Evolutionary conservation across 768 basidiomycete species (phyloP).

Genomic region (Hericium alpestre): DNA sequence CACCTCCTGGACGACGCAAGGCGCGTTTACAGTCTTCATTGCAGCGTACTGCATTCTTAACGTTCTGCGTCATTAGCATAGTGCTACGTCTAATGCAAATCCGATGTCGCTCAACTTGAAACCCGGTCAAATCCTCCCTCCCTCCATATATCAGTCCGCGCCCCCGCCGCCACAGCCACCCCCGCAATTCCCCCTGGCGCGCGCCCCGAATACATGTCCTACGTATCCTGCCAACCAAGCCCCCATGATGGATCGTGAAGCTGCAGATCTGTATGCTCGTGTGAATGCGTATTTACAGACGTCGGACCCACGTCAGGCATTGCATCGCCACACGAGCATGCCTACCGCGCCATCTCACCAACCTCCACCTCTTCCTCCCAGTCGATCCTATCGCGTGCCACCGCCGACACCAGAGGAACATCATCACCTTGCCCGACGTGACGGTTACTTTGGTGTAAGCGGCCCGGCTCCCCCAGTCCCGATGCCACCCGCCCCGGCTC

Average conservation of each 20-base stretch:
- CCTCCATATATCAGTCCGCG: slow-evolving; percentile 10
- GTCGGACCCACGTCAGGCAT: not conserved
- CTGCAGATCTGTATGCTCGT: not conserved
- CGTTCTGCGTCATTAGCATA: not conserved
- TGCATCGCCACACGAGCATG: not conserved
- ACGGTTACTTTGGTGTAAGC: not conserved
- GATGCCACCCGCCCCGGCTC: not conserved
- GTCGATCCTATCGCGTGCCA: not conserved
- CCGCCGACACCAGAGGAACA: not conserved
- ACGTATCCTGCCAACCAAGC: not conserved
- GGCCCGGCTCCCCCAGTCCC: not conserved
- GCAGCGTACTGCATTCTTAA: not conserved
- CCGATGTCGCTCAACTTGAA: slow-evolving; percentile 18
- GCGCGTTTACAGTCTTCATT: not conserved
- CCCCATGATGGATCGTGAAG: not conserved
- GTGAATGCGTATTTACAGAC: not conserved
- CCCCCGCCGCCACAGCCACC: not conserved
- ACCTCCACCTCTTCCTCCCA: not conserved
- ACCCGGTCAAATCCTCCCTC: slow-evolving; percentile 23
- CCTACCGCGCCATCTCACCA: not conserved
- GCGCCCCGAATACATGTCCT: slow-evolving; percentile 3
- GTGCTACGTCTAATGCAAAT: slow-evolving; percentile 3
- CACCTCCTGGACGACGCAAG: not conserved
- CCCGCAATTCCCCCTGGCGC: slow-evolving; percentile 5
- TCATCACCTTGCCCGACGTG: not conserved